Percentiles rank a stretch among this genome's conserved stretches.
Evolutionary conservation across 768 basidiomycete genomes (phyloP).

Genomic region (Rhodotorula babjevae): DNA sequence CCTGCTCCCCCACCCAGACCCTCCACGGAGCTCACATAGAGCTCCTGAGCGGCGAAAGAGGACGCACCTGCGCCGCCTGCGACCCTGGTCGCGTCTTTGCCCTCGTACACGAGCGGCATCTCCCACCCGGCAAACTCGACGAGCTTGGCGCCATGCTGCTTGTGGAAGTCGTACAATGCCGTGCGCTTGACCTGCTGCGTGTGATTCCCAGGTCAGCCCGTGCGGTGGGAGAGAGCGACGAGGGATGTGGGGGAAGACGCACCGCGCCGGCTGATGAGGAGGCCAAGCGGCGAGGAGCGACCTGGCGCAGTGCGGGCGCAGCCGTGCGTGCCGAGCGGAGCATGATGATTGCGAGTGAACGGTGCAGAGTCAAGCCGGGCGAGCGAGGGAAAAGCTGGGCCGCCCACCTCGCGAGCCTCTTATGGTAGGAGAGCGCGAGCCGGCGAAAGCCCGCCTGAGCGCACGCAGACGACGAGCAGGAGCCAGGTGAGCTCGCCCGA

Average conservation of each 20-base stretch:
- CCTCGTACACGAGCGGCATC: slow-evolving; percentile 86
- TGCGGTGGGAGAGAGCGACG: not conserved
- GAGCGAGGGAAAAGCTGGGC: not conserved
- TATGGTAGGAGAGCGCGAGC: not conserved
- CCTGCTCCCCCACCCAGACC: too few species aligned
- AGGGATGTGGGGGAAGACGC: not conserved
- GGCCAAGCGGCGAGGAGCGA: not conserved
- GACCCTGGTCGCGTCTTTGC: slow-evolving; percentile 67
- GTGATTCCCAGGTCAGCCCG: not conserved
- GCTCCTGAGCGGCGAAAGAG: not conserved
- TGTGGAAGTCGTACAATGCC: slow-evolving; percentile 77
- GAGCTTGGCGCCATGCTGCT: slow-evolving; percentile 76
- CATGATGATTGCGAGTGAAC: not conserved
- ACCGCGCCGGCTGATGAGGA: not conserved
- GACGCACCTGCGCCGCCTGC: slow-evolving; percentile 33
- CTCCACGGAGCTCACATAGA: not conserved
- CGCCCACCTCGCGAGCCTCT: not conserved
- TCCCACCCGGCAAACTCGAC: slow-evolving; percentile 91
- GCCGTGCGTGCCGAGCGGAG: not conserved
- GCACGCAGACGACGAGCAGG: not conserved
- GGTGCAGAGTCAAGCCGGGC: not conserved
- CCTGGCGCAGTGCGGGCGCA: not conserved
- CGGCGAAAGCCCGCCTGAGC: not conserved
- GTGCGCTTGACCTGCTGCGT: slow-evolving; percentile 24
- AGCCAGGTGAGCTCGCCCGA: too few species aligned